A percentile compares a stretch with the other conserved stretches of the same genome.
phyloP scores from a whole-genome alignment of 306 rosid genomes.

The Lupinus albus region DNA sequence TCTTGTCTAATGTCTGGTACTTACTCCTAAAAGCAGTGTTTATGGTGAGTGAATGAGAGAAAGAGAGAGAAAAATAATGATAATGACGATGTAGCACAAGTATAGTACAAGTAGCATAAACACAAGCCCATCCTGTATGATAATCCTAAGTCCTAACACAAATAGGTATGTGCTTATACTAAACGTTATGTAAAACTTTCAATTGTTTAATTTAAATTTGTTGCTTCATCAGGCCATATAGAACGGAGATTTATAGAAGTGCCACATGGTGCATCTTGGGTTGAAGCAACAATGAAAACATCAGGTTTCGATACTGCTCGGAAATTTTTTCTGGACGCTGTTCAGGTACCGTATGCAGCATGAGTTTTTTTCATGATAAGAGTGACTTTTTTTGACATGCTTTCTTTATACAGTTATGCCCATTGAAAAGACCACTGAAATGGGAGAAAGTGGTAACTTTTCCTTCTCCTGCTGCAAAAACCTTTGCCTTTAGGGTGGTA shows the following conservation, averaged over 20 bases:
- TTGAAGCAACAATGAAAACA: constrained; percentile 79
- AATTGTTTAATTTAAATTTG: constrained; percentile 28
- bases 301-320: constrained; percentile 85
- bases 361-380: constrained; percentile 25
- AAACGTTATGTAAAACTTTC: constrained; percentile 25
- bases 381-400: constrained; percentile 41
- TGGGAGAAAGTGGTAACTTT: constrained; percentile 77
- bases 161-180: constrained; percentile 17
- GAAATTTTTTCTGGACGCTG: constrained; percentile 78
- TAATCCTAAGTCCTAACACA: constrained; percentile 13
- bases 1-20: constrained; percentile 33
- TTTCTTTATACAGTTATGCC: constrained; percentile 69
- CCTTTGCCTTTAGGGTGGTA: constrained; percentile 78
- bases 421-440: constrained; percentile 77
- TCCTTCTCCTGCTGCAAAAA: constrained; percentile 78
- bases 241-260: constrained; percentile 90
- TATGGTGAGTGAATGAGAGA: neutral
- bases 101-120: constrained; percentile 20
- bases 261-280: constrained; percentile 90
- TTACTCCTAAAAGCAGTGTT: constrained; percentile 19
- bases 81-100: constrained; percentile 32
- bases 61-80: neutral
- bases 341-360: constrained; percentile 68
- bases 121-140: neutral
- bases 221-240: constrained; percentile 70